Evolutionary conservation across 306 rosid genomes (phyloP), one percentile per base, ranked within the genome.

Genomic region (Cucurbita pepo): DNA sequence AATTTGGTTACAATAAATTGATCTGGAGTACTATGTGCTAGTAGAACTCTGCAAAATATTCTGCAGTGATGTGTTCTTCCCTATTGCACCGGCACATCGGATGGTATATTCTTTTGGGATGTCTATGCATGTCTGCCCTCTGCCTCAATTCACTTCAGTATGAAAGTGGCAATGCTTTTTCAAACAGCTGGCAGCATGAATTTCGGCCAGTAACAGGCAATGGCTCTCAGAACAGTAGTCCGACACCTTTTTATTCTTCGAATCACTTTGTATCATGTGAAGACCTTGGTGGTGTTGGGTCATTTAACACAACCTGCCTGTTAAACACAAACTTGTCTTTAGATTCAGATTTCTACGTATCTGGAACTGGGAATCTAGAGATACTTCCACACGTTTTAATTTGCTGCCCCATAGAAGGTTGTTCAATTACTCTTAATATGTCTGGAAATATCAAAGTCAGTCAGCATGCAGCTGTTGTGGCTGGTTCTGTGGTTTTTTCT

Each of bases 201-300:
- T 75, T 86, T 71, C 75, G 34, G 69, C 72, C 81, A 69, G 82
- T 62, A 62, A 52, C 75, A 57, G 78, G 77, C 48, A 63, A 86
- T 75, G 79, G 37, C 77, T 77, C 88, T 76, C 79, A 21, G 74
- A 77, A 72, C 22, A 59, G 44, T 72, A 76, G 69, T 58, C 77
- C 80, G 12, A 34, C 54, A 56, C 75, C 78, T 77, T 66, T 54
- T 83, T 86, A 64, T 77, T 75, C 76, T 77, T 75, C 30, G 69
- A 86, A 79, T 34, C 63, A 79, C 51, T 80, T 80, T 21, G 85
- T 83, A 57, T 83, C 95, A 71, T 94, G 98, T 75, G 89, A 87
- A 82, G 95, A 94, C 85, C 85, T 94, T 82, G 84, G 79, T 70
- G 98, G 98, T 73, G 97, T 90, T 79, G 98, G 98, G 72, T 90